Conservation (phyloP, 1,284 basidiomycete genomes). For the Moesziomyces sp. region DNA sequence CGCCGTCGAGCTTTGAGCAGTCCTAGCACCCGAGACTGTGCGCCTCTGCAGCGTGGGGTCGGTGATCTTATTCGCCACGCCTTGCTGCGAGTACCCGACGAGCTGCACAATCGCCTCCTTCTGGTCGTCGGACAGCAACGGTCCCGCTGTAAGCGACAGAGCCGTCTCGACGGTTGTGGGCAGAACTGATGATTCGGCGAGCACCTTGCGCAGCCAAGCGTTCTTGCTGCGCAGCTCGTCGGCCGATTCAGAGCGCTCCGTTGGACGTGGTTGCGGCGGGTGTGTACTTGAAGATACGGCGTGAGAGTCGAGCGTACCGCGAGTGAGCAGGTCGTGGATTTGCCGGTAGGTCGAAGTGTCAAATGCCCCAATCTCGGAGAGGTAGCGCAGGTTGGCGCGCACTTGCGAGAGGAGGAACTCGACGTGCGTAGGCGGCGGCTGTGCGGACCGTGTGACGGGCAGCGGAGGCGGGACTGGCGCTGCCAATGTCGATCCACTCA, state of each 20-base stretch:
- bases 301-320: not conserved
- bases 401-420: conserved; percentile 30
- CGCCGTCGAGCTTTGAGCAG: conserved; percentile 12
- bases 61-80: conserved; percentile 44
- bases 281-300: too few species aligned
- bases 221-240: conserved; percentile 34
- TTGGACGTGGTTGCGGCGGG: too few species aligned
- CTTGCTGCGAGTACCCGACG: conserved; percentile 34
- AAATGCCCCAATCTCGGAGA: conserved; percentile 24
- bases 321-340: conserved; percentile 16
- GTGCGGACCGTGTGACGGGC: conserved; percentile 10
- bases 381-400: conserved; percentile 19
- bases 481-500: conserved; percentile 1
- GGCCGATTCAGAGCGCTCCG: not conserved
- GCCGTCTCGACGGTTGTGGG: conserved; percentile 50
- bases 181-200: conserved; percentile 32
- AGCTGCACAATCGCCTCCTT: conserved; percentile 41
- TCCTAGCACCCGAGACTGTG: conserved; percentile 7
- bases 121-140: conserved; percentile 32
- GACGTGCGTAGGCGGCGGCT: conserved; percentile 16
- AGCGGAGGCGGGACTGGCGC: conserved; percentile 12
- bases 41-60: conserved; percentile 36
- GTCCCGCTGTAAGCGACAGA: conserved; percentile 31
- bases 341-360: conserved; percentile 13
- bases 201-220: conserved; percentile 44